Conservation (phyloP, 768 basidiomycete species). For the Tulasnella sp. region DNA sequence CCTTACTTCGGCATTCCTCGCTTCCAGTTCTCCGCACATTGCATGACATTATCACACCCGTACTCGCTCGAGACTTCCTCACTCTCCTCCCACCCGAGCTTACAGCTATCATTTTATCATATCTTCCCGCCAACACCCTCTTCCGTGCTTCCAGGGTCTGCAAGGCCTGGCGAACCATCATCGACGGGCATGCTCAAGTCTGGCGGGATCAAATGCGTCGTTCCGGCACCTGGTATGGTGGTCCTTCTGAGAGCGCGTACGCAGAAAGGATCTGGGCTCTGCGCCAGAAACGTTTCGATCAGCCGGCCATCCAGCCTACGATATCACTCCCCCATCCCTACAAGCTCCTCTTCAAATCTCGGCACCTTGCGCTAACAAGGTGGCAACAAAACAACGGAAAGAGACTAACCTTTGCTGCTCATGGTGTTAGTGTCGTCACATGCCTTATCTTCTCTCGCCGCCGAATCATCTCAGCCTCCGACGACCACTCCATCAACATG, state of each 20-base stretch:
- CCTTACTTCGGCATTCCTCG: slow-evolving; percentile 87
- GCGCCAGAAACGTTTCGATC: slow-evolving; percentile 47
- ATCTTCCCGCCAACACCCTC: slow-evolving; percentile 78
- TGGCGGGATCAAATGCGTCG: slow-evolving; percentile 86
- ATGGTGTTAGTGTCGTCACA: slow-evolving; percentile 90
- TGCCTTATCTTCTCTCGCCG: slow-evolving; percentile 93
- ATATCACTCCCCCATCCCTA: slow-evolving; percentile 82
- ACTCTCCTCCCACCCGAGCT: slow-evolving; percentile 90
- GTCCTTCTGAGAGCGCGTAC: slow-evolving; percentile 79
- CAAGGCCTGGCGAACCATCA: slow-evolving; percentile 85
- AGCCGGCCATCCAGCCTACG: slow-evolving; percentile 46
- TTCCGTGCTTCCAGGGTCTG: slow-evolving; percentile 88
- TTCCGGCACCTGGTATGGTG: slow-evolving; percentile 89
- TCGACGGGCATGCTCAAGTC: slow-evolving; percentile 86
- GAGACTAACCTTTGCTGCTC: slow-evolving; percentile 82
- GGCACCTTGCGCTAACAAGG: slow-evolving; percentile 74
- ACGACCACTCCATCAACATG: slow-evolving; percentile 95
- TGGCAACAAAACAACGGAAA: slow-evolving; percentile 51
- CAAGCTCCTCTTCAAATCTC: slow-evolving; percentile 91
- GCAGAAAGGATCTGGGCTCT: slow-evolving; percentile 69
- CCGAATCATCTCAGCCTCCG: slow-evolving; percentile 95
- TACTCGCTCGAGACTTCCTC: slow-evolving; percentile 92
- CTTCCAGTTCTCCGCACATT: slow-evolving; percentile 88
- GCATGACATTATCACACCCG: slow-evolving; percentile 85
- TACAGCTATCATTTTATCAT: slow-evolving; percentile 83